These are phyloP conservation scores for Scolecobasidium constrictum DNA, from an alignment of 2,329 filamentous ascomycete species.

Conservation along the genomic window DNA sequence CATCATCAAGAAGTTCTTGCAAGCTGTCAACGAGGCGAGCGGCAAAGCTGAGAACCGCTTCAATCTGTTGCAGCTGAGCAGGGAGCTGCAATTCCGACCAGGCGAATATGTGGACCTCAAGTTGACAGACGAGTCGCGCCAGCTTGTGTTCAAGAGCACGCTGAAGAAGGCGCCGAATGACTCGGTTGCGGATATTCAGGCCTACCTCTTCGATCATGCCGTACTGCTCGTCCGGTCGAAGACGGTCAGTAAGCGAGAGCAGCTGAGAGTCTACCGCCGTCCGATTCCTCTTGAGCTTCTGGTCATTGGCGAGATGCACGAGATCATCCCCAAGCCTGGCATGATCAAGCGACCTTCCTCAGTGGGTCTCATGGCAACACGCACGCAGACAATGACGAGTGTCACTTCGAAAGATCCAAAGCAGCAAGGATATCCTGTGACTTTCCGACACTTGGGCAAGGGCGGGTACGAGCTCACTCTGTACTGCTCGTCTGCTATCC, in stretches of 20 bases:
- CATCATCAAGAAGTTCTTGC: slow-evolving; percentile 78
- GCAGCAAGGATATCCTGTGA: slow-evolving; percentile 83
- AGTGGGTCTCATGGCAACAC: slow-evolving; percentile 56
- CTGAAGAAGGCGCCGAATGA: slow-evolving; percentile 90
- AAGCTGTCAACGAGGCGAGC: slow-evolving; percentile 84
- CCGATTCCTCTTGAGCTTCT: slow-evolving; percentile 91
- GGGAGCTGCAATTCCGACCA: slow-evolving; percentile 80
- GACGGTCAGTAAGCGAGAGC: slow-evolving; percentile 83
- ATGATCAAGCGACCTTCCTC: slow-evolving; percentile 80
- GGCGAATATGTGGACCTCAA: slow-evolving; percentile 90
- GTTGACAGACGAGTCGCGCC: slow-evolving; percentile 83
- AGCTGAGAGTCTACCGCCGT: slow-evolving; percentile 88
- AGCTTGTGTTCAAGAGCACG: slow-evolving; percentile 86
- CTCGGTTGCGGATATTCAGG: slow-evolving; percentile 71
- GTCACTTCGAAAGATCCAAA: slow-evolving; percentile 33
- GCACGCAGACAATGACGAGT: slow-evolving; percentile 38
- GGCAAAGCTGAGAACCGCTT: slow-evolving; percentile 97
- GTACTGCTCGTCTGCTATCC: slow-evolving; percentile 74
- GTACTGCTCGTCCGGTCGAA: slow-evolving; percentile 86
- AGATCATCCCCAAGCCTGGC: slow-evolving; percentile 73
- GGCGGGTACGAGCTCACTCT: slow-evolving; percentile 88
- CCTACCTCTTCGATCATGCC: slow-evolving; percentile 93
- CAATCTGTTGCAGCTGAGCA: slow-evolving; percentile 84
- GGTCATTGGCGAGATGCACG: slow-evolving; percentile 93
- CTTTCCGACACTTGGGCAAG: slow-evolving; percentile 90